These are phyloP conservation scores for Kuraishia molischiana DNA, from an alignment of 805 yeast species.

Conservation along the genomic window DNA sequence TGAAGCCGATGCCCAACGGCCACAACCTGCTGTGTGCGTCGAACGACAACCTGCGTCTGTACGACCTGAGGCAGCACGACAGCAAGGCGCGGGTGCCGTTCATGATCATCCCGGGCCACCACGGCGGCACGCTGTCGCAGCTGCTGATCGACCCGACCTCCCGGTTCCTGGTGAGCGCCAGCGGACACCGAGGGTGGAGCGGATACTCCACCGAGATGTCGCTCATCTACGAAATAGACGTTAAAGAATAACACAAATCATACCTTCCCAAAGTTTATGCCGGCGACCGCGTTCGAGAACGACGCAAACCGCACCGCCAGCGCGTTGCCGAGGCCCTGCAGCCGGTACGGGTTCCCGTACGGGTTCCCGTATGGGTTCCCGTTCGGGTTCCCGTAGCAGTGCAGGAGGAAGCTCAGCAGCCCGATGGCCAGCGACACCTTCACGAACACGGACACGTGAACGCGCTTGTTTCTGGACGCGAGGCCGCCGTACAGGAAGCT, in stretches of 20 bases:
- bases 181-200: slow-evolving; percentile 96
- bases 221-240: slow-evolving; percentile 68
- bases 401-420: not conserved
- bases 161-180: slow-evolving; percentile 78
- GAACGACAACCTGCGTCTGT: slow-evolving; percentile 78
- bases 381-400: not conserved
- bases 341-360: not conserved
- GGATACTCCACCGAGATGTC: slow-evolving; percentile 74
- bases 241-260: not conserved
- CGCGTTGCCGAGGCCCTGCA: not conserved
- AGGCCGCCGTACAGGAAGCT: not conserved
- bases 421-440: slow-evolving; percentile 2
- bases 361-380: not conserved
- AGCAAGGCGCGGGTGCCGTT: slow-evolving; percentile 51
- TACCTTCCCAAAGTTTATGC: not conserved
- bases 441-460: slow-evolving; percentile 1
- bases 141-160: slow-evolving; percentile 81
- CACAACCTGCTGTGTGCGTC: slow-evolving; percentile 82
- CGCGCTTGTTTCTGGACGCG: not conserved
- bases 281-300: not conserved
- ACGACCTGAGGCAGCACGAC: slow-evolving; percentile 51
- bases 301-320: not conserved
- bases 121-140: slow-evolving; percentile 79
- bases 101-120: slow-evolving; percentile 91
- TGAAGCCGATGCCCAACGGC: slow-evolving; percentile 71